These are phyloP conservation scores for Pyrenula aspistea DNA, from an alignment of 495 filamentous ascomycete species.

Conservation along the genomic window DNA sequence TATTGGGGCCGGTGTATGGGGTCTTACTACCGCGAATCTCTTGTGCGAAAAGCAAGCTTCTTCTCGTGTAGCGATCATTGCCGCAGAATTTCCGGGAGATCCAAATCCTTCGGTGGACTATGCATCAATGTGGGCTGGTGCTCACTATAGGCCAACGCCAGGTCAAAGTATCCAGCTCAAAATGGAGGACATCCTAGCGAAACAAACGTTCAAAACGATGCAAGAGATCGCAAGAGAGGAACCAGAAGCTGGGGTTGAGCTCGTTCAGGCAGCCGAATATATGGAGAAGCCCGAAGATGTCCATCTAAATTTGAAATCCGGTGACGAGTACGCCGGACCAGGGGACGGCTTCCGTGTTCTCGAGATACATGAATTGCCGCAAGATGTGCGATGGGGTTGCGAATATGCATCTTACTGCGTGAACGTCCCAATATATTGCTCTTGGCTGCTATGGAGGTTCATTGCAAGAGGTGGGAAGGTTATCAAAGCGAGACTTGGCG, in stretches of 20 bases:
- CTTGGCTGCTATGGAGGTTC: slow-evolving; percentile 40
- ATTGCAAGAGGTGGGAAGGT: slow-evolving; percentile 33
- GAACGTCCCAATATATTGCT: slow-evolving; percentile 51
- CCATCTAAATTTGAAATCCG: slow-evolving; percentile 27
- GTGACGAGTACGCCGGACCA: slow-evolving; percentile 25
- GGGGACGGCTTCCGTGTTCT: slow-evolving; percentile 32
- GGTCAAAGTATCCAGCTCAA: slow-evolving; percentile 24
- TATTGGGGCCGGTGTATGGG: neutral
- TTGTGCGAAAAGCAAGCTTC: neutral
- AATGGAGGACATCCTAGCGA: slow-evolving; percentile 36
- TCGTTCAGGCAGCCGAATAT: slow-evolving; percentile 45
- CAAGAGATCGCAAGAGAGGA: slow-evolving; percentile 21
- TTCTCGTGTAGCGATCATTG: neutral
- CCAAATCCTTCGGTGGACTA: slow-evolving; percentile 38
- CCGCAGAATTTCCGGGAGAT: neutral
- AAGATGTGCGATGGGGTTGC: slow-evolving; percentile 39
- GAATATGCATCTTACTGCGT: slow-evolving; percentile 46
- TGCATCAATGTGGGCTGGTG: slow-evolving; percentile 55
- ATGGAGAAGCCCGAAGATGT: slow-evolving; percentile 36
- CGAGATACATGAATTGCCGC: slow-evolving; percentile 24
- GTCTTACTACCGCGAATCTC: neutral
- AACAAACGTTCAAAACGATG: slow-evolving; percentile 39
- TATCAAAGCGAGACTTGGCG: slow-evolving; percentile 28
- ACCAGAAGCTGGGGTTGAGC: slow-evolving; percentile 39
- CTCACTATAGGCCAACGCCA: slow-evolving; percentile 45